Evolutionary conservation across 495 filamentous ascomycete species (phyloP), one percentile per base, ranked within the genome.

Genomic region (Hyaloscypha variabilis): DNA sequence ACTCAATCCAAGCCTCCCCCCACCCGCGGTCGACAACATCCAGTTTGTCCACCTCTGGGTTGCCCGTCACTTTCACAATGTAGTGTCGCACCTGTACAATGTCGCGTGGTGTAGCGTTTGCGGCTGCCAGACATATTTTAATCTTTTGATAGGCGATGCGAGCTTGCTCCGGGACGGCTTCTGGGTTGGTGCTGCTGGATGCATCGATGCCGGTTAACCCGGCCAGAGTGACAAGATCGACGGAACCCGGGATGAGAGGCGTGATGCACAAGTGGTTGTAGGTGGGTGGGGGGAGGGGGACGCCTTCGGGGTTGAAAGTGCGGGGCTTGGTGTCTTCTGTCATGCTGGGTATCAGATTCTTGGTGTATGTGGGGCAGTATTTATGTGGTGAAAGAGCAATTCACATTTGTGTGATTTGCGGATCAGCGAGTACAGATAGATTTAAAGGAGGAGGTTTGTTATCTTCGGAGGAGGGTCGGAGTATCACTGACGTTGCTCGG

Each of bases 101-200:
- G 39, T 42, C 39, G 39, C 39, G 39, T 42, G 39, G 39, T 42
- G 39, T 42, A 42, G 39, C 39, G 39, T 42, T 42, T 42, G 39
- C 39, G 39, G 39, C 39, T 42, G 39, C 39, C 39, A 42, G 39
- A 14, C 39, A 42, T 42, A 42, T 42, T 42, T 42, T 42, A 14
- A 42, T 42, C 39, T 42, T 42, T 42, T 42, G 39, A 42, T 42
- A 42, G 39, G 39, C 39, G 39, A 42, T 42, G 39, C 39, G 39
- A 42, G 39, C 39, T 42, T 42, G 39, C 39, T 42, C 39, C 39
- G 39, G 39, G 39, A 42, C 39, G 39, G 39, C 39, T 42, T 10
- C 17, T 6, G 39, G 39, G 39, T 42, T 42, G 39, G 39, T 42
- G 39, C 39, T 42, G 39, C 39, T 42, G 39, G 39, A 42, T 42